Evolutionary conservation across 164 flowering plant genomes (phyloP), one percentile per base, ranked within the genome.

Genomic region (Chimonanthus salicifolius): DNA sequence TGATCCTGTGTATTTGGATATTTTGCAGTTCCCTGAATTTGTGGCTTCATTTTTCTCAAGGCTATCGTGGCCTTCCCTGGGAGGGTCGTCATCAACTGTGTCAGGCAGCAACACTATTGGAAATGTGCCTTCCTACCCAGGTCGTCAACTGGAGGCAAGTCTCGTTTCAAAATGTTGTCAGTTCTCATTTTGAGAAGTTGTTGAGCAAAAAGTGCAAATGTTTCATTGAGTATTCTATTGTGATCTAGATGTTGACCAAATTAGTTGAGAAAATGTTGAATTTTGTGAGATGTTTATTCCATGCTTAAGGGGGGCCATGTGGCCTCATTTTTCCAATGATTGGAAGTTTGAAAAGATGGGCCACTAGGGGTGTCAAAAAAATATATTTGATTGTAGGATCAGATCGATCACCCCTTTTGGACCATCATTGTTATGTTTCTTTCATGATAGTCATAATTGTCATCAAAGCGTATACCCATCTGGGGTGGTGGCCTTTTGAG

Each of bases 101-200:
- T 76, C 92, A 71, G 68, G 79, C 33, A 83, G 97, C 78, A 86
- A 84, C 76, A 75, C 76, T 73, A 70, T 78, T 3, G 89, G 88
- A 72, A 84, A 71, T 71, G 64, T 66, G 70, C 86, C 92, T 76
- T 70, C 90, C 64, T 75, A 75, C 71, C 67, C 84, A 15, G 86
- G 78, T 58, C 97, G 83, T 65, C 94, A 80, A 75, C 83, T 81
- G 68, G 90, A 86, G 90, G 97, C 76, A 84, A 88, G 91, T 86
- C 66, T 72, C 2, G 6, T 66, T 43, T 5, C 16, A 2, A 66
- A 16, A 62, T 18, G 47, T 11, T 44, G 7, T 64, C 47, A 66
- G 16, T 44, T 66, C 21, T 20, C 33, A 20, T 8, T 33, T 63
- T 63, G 66, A 10, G 44, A 10, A 63, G 44, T 8, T 63, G 66